These are phyloP conservation scores for Oenanthe javanica DNA, from an alignment of 140 eudicot species.

Conservation along the genomic window DNA sequence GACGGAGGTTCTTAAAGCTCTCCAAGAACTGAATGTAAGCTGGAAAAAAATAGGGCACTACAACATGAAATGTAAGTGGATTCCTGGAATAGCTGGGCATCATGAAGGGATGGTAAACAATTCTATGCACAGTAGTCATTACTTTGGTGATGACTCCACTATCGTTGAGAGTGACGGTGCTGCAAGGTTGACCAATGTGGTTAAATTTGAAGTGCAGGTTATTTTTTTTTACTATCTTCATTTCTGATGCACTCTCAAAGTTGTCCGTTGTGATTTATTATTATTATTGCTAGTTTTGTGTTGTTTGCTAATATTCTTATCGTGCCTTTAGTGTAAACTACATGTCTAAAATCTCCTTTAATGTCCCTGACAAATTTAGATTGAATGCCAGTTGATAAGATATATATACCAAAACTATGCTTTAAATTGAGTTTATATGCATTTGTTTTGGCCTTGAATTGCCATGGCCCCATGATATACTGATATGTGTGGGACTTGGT, in stretches of 20 bases:
- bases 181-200: constrained; percentile 45
- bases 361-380: background rate
- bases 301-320: no score
- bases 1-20: constrained; percentile 89
- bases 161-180: constrained; percentile 55
- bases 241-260: background rate
- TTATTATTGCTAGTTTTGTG: background rate
- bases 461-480: background rate
- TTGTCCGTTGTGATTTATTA: background rate
- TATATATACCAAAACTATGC: background rate
- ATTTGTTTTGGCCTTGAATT: background rate
- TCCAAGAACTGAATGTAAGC: constrained; percentile 86
- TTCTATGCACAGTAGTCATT: constrained; percentile 50
- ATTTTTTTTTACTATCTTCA: background rate
- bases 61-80: constrained; percentile 96
- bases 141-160: constrained; percentile 69
- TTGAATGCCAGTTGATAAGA: background rate
- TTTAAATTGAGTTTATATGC: background rate
- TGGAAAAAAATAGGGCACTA: constrained; percentile 98
- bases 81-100: constrained; percentile 40
- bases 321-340: background rate
- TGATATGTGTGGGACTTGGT: background rate
- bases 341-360: background rate
- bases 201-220: constrained; percentile 96
- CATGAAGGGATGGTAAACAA: constrained; percentile 42